phyloP scores from a whole-genome alignment of 768 basidiomycete genomes.

The Inosperma sp. region DNA sequence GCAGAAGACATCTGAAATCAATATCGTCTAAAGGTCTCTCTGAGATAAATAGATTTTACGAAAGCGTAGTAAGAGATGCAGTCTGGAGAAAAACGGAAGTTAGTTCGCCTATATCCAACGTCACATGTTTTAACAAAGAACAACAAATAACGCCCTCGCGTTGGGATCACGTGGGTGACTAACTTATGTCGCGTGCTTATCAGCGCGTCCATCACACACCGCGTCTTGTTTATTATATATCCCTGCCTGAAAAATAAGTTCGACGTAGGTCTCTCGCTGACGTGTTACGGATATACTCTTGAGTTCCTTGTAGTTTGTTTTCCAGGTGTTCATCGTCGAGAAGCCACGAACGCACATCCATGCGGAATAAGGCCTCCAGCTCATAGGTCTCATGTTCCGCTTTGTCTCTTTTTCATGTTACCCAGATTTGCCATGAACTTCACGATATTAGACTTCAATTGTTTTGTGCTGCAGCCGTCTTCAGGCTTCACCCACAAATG shows the following conservation, averaged over 20 bases:
- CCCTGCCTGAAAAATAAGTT: not conserved
- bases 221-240: not conserved
- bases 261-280: too few species aligned
- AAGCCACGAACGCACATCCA: too few species aligned
- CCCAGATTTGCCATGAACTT: too few species aligned
- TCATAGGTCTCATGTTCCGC: too few species aligned
- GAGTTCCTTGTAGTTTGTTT: too few species aligned
- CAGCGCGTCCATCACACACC: not conserved
- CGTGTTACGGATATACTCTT: too few species aligned
- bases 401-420: too few species aligned
- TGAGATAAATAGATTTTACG: conserved; percentile 7
- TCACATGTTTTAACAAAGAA: conserved; percentile 36
- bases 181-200: conserved; percentile 15
- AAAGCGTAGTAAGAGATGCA: conserved; percentile 21
- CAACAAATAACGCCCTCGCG: conserved; percentile 35
- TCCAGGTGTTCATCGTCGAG: too few species aligned
- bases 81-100: conserved; percentile 21
- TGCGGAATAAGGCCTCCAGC: too few species aligned
- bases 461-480: too few species aligned
- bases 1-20: conserved; percentile 41
- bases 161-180: conserved; percentile 33
- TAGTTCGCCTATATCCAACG: conserved; percentile 34
- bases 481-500: too few species aligned
- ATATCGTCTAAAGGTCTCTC: conserved; percentile 22
- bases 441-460: too few species aligned